Percentiles rank a stretch among this genome's conserved stretches.
phyloP scores from a whole-genome alignment of 2,329 filamentous ascomycete species.

The Parastagonospora nodorum region DNA sequence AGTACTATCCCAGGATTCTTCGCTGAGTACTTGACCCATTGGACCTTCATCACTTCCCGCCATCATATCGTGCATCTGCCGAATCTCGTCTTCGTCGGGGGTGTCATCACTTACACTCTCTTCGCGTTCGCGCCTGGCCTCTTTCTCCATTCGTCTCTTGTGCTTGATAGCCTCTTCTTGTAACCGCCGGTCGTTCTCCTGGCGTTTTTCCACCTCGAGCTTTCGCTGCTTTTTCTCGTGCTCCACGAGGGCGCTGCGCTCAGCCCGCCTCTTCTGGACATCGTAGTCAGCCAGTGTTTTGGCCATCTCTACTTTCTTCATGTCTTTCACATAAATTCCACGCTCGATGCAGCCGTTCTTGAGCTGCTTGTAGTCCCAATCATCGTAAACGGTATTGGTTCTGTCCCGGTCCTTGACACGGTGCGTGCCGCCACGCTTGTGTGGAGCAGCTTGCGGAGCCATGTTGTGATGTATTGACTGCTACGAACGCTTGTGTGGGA shows the following conservation, averaged over 20 bases:
- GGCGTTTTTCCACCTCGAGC: constrained; percentile 13
- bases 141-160: constrained; percentile 11
- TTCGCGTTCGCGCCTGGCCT: constrained; percentile 9
- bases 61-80: constrained; percentile 1
- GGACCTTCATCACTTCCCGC: background rate
- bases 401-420: constrained; percentile 30
- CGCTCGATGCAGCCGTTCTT: constrained; percentile 20
- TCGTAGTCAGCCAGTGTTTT: constrained; percentile 28
- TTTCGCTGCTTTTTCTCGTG: constrained; percentile 11
- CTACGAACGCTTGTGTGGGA: background rate
- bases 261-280: constrained; percentile 4
- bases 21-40: constrained; percentile 19
- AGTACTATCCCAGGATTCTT: constrained; percentile 27
- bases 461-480: background rate
- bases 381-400: constrained; percentile 39
- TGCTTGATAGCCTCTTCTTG: constrained; percentile 9
- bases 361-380: constrained; percentile 29
- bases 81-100: constrained; percentile 6
- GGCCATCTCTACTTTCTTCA: constrained; percentile 37
- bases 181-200: constrained; percentile 6
- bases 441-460: constrained; percentile 20
- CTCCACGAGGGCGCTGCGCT: constrained; percentile 15
- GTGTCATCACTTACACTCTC: constrained; percentile 24
- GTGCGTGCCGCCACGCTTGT: constrained; percentile 38
- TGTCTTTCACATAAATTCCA: constrained; percentile 33